Conservation (phyloP, 306 rosid genomes). For the Prunus fruticosa region DNA sequence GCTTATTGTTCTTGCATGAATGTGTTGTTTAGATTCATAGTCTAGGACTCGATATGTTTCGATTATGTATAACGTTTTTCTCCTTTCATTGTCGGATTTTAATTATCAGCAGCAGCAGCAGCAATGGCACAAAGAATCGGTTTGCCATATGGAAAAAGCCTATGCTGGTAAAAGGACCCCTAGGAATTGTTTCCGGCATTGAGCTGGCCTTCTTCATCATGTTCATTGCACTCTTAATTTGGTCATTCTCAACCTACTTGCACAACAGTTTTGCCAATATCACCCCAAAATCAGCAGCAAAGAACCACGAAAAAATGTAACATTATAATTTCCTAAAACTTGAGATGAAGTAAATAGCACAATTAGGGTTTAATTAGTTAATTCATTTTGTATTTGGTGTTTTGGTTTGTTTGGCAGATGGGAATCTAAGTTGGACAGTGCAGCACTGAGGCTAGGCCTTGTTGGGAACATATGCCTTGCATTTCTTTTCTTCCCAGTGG, state of each 20-base stretch:
- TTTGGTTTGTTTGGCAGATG: slow-evolving; percentile 45
- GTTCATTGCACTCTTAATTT: slow-evolving; percentile 62
- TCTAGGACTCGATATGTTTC: not conserved
- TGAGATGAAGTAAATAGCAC: not conserved
- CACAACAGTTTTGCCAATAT: slow-evolving; percentile 29
- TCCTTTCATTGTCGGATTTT: not conserved
- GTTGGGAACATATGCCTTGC: slow-evolving; percentile 61
- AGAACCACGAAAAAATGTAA: slow-evolving; percentile 46
- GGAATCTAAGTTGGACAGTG: slow-evolving; percentile 43
- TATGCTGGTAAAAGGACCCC: slow-evolving; percentile 64
- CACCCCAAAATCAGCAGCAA: slow-evolving; percentile 39
- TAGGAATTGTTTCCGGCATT: slow-evolving; percentile 67
- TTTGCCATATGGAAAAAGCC: slow-evolving; percentile 46
- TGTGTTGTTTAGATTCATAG: too few relatives aligned
- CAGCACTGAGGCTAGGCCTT: slow-evolving; percentile 41
- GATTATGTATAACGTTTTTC: not conserved
- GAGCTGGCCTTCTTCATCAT: slow-evolving; percentile 57
- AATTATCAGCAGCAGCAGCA: slow-evolving; percentile 10
- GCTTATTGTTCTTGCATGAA: too few relatives aligned
- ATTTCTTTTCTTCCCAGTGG: slow-evolving; percentile 67
- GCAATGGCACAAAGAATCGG: slow-evolving; percentile 10
- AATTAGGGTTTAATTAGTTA: not conserved
- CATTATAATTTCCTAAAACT: not conserved
- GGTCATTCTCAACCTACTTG: slow-evolving; percentile 49
- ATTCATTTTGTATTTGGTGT: slow-evolving; percentile 2